Base-by-base conservation (phyloP, 345 rosid species). In the Turritis glabra region DNA sequence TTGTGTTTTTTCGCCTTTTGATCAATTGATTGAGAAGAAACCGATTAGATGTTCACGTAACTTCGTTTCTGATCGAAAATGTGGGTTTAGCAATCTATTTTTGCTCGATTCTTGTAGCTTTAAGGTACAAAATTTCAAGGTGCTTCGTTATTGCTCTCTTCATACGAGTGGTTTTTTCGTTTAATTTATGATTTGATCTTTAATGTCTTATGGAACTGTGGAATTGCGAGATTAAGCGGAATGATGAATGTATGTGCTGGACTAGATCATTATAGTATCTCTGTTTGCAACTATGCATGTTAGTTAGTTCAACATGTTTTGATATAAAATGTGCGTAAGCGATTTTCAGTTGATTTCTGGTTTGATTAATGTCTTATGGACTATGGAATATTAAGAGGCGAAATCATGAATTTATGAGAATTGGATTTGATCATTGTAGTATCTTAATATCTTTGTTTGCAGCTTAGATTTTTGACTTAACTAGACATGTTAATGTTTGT, bases 41-140 rank as follows among this genome's bases (percentile, higher is more conserved):
- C 64, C 30, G 78, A 54, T 52, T 62, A 14, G 21, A 18, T 61
- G 76, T 50, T 62, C 3, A 64, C 69, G 58, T 23, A 10, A 40
- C 53, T 63, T 64, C n/a, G 2, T 73, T 46, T 64, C 50, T 23
- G 67, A 66, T 66, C 73, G 67, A 35, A 35, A 74, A 55, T 73
- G 57, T 64, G 50, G 3, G 18, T 32, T 71, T 32, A 22, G 17
- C 15, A 15, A 5, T 25, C 29, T 54, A 67, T 35, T 53, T 52
- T 52, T 5, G 29, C 3, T 35, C 26, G 15, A 8, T 41, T 69
- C 54, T 29, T 29, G 12, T 3, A 2, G 13, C 7, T 18, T 53
- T 3, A 6, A 7, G 11, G 8, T 25, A 21, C 3, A 9, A 18
- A 26, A 11, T 17, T 3, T 8, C 5, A 7, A 47, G 56, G 13